phyloP scores from a whole-genome alignment of 192 early-diverging fungal species.

The Dissophora globulifera region DNA sequence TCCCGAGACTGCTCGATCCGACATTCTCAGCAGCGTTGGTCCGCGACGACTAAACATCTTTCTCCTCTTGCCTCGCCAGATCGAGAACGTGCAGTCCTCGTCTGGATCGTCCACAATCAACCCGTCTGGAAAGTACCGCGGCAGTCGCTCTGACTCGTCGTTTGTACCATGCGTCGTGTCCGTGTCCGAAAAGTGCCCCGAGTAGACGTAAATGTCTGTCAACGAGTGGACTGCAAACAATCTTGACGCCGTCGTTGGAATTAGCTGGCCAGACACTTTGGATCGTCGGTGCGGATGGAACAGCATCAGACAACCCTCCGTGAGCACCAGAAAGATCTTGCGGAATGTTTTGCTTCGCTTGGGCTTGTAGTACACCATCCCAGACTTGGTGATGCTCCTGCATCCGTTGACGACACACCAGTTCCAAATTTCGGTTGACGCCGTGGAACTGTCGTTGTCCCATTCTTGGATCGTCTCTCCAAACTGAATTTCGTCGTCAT shows the following conservation, averaged over 20 bases:
- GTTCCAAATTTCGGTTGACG: slow-evolving; percentile 45
- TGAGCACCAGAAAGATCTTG: slow-evolving; percentile 50
- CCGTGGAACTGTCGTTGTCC: slow-evolving; percentile 38
- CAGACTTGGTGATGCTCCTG: slow-evolving; percentile 49
- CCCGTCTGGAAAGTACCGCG: slow-evolving; percentile 47
- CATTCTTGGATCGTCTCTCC: slow-evolving; percentile 34
- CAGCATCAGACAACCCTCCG: slow-evolving; percentile 36
- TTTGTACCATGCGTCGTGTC: slow-evolving; percentile 44
- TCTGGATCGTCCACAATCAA: slow-evolving; percentile 50
- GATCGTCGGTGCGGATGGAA: slow-evolving; percentile 41
- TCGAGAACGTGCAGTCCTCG: slow-evolving; percentile 55
- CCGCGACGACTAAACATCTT: slow-evolving; percentile 38
- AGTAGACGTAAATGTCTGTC: slow-evolving; percentile 54
- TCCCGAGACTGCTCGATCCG: slow-evolving; percentile 3
- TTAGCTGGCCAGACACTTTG: slow-evolving; percentile 14
- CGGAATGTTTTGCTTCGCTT: slow-evolving; percentile 30
- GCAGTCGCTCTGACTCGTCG: slow-evolving; percentile 33
- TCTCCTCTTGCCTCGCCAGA: slow-evolving; percentile 45
- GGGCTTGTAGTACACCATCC: slow-evolving; percentile 49
- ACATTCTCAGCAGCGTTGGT: slow-evolving; percentile 10
- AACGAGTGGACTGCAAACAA: slow-evolving; percentile 26
- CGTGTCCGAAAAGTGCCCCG: slow-evolving; percentile 44
- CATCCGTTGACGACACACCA: slow-evolving; percentile 57
- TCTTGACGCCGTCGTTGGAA: slow-evolving; percentile 23
- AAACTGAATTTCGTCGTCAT: slow-evolving; percentile 36